These are phyloP conservation scores for Exophiala sp. DNA, from an alignment of 2,329 filamentous ascomycete genomes.

Conservation along the genomic window DNA sequence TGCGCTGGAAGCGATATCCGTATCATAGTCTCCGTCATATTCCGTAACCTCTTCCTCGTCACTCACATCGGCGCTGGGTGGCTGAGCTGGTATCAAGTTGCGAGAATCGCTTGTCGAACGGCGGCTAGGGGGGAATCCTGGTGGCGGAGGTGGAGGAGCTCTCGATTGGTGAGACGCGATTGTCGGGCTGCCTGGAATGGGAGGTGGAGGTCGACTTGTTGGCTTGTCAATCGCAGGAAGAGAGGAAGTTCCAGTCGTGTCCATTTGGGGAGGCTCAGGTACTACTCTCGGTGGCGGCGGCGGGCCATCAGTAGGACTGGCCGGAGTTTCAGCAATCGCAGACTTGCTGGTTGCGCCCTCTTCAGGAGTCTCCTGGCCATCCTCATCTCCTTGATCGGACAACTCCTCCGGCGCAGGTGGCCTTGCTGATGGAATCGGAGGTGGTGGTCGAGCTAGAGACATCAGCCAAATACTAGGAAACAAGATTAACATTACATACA, in stretches of 20 bases:
- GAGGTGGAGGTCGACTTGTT: conserved; percentile 39
- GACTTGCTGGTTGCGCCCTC: conserved; percentile 24
- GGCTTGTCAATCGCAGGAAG: conserved; percentile 36
- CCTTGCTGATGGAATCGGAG: conserved; percentile 8
- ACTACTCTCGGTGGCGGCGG: conserved; percentile 25
- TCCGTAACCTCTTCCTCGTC: conserved; percentile 79
- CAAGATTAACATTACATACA: conserved; percentile 11
- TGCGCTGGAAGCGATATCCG: conserved; percentile 89
- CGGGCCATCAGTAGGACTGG: conserved; percentile 39
- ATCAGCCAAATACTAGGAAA: conserved; percentile 3
- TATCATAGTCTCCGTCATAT: conserved; percentile 97
- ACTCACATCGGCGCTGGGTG: conserved; percentile 50
- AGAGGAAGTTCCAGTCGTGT: conserved; percentile 31
- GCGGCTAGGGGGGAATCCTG: conserved; percentile 48
- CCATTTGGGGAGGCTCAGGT: conserved; percentile 6
- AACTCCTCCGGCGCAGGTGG: background rate
- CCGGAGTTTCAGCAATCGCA: conserved; percentile 32
- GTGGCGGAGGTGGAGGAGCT: conserved; percentile 58
- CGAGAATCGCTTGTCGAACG: conserved; percentile 55
- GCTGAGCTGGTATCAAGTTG: conserved; percentile 28
- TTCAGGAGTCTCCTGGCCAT: conserved; percentile 2
- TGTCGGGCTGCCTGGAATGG: conserved; percentile 33
- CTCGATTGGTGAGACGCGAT: conserved; percentile 44
- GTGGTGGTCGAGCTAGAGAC: conserved; percentile 13
- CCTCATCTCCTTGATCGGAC: conserved; percentile 12